Base-by-base conservation (phyloP, 768 basidiomycete genomes). In the Mycena leptocephala region DNA sequence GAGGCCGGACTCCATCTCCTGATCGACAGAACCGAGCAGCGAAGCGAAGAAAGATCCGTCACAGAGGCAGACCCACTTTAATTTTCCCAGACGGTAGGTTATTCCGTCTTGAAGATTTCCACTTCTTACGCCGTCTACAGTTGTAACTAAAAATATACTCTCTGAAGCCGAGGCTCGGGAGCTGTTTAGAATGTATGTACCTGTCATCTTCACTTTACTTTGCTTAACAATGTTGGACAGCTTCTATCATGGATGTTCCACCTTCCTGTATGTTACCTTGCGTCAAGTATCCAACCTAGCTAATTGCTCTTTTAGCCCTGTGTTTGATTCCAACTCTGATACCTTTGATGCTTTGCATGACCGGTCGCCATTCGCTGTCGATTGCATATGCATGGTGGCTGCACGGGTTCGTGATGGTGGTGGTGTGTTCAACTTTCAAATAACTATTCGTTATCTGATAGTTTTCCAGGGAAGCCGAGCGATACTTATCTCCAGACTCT, bases 361-460 rank as follows among this genome's bases (percentile, higher is more conserved):
- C 72, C 93, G 97, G 59, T 98, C 97, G 65, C 97, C 97, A 0
- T 98, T 98, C 85, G 96, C 96, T 51, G 94, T 99, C 28, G 93
- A 97, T 79, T 93, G 94, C 26, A 97, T 99, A 39, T 97, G 97
- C 82, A 96, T 97, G 94, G 96, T 97, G 43, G 97, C 96, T 4
- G 94, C 96, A 16, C 92, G 94, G 72, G 95, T 97, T 39, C 92
- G 95, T 70, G 97, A 98, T 82, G 97, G 96, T 33, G 97, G 97
- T 81, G 95, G 95, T 95, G 78, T 77, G 91, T 6, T 24, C 24
- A 63, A 28, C 5, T 26, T n/a, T 18, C 39, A 7, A 43, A 41
- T 51, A 26, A 3, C 33, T 48, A 24, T 48, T 53, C 55, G 75
- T 37, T 73, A 74, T 72, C 74, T 81, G 59, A 77, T 58, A 69